phyloP scores from a whole-genome alignment of 495 filamentous ascomycete species.

The Venustampulla echinocandica region DNA sequence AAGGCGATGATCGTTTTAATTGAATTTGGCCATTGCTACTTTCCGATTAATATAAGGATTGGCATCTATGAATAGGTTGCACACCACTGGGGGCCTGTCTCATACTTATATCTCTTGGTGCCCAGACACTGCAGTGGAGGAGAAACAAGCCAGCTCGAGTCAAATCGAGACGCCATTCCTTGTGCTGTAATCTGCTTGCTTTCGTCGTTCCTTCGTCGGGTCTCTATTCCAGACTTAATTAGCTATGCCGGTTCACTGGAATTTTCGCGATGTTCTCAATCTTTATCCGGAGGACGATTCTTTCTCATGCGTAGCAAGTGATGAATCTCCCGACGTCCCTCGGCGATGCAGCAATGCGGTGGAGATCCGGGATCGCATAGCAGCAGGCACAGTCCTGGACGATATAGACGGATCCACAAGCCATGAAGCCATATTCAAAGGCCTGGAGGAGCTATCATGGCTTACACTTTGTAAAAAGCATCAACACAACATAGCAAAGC shows the following conservation, averaged over 20 bases:
- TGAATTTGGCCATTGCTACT: too few relatives aligned
- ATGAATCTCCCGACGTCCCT: background rate
- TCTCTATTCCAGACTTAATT: too few relatives aligned
- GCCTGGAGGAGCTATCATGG: background rate
- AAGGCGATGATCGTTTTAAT: too few relatives aligned
- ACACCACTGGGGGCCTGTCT: too few relatives aligned
- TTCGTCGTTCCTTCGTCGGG: too few relatives aligned
- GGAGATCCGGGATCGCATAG: background rate
- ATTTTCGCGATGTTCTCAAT: constrained; percentile 1
- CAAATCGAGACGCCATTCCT: too few relatives aligned
- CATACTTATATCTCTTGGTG: too few relatives aligned
- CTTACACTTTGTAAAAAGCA: constrained; percentile 2
- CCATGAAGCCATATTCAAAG: background rate
- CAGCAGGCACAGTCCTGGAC: constrained; percentile 1
- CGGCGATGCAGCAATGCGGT: background rate
- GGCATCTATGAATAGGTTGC: too few relatives aligned
- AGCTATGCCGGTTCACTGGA: constrained; percentile 2
- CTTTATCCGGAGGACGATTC: constrained; percentile 1
- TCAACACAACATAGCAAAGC: constrained; percentile 1
- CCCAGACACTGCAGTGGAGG: too few relatives aligned
- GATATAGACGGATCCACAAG: constrained; percentile 1
- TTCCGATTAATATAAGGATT: too few relatives aligned
- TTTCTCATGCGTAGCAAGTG: background rate
- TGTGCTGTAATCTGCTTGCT: too few relatives aligned
- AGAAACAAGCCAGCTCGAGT: too few relatives aligned